Percentiles rank a stretch among this genome's conserved stretches.
Evolutionary conservation across 1,139 yeast genomes (phyloP).

Genomic region (Neolecta irregularis): DNA sequence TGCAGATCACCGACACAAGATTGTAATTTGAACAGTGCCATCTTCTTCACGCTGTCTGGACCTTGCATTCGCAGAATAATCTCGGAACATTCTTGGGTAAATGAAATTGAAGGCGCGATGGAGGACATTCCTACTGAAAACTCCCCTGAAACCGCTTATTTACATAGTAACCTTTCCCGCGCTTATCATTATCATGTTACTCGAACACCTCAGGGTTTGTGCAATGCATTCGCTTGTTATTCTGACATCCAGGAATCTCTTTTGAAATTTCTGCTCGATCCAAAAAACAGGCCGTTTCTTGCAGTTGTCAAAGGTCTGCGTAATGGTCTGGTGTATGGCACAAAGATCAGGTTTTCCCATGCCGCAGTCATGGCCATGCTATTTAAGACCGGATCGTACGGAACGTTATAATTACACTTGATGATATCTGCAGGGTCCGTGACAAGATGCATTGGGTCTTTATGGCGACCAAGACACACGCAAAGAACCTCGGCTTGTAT

Average conservation of each 20-base stretch:
- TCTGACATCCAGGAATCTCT: constrained; percentile 5
- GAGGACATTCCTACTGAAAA: background rate
- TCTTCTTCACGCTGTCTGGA: constrained; percentile 2
- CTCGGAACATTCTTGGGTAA: background rate
- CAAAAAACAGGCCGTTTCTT: constrained; percentile 24
- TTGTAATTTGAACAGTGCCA: no score
- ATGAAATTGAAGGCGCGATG: background rate
- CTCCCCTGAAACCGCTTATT: constrained; percentile 3
- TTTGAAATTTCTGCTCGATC: constrained; percentile 18
- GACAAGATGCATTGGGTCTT: constrained; percentile 37
- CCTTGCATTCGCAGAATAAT: constrained; percentile 1
- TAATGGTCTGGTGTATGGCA: constrained; percentile 49
- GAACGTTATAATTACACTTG: background rate
- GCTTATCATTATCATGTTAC: background rate
- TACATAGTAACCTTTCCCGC: background rate
- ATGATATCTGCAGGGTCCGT: constrained; percentile 23
- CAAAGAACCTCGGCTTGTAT: constrained; percentile 48
- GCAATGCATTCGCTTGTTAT: background rate
- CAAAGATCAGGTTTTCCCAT: constrained; percentile 57
- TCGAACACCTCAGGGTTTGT: background rate
- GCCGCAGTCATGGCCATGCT: constrained; percentile 49
- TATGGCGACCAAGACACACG: constrained; percentile 50
- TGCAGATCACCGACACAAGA: no score
- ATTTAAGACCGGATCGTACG: constrained; percentile 30
- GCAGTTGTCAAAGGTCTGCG: constrained; percentile 25